Conservation (phyloP, 2,329 filamentous ascomycete genomes). For the Saccharata proteae region DNA sequence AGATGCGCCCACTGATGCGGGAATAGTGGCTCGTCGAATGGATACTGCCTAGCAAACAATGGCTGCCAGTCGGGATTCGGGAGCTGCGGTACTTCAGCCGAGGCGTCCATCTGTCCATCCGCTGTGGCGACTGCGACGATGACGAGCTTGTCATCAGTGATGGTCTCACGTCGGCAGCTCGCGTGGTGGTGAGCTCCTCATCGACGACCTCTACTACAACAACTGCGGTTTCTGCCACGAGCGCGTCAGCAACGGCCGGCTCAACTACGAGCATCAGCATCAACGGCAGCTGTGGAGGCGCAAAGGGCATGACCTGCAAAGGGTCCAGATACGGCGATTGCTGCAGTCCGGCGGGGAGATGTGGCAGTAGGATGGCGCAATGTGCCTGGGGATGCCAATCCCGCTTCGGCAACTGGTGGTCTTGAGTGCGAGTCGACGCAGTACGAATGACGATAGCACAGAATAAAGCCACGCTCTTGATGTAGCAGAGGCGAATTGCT, state of each 20-base stretch:
- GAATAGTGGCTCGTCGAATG: constrained; percentile 13
- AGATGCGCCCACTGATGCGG: background rate
- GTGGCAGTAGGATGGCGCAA: constrained; percentile 15
- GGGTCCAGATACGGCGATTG: constrained; percentile 12
- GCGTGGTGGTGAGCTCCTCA: constrained; percentile 6
- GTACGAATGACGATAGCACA: too few relatives aligned
- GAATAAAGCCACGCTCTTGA: too few relatives aligned
- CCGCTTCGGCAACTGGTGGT: constrained; percentile 19
- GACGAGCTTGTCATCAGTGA: constrained; percentile 6
- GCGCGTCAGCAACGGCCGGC: constrained; percentile 12
- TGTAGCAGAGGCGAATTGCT: too few relatives aligned
- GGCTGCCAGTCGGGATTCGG: constrained; percentile 23
- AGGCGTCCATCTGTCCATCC: constrained; percentile 3
- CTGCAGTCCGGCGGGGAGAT: constrained; percentile 16
- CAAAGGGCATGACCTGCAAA: constrained; percentile 7
- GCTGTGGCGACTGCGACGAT: background rate
- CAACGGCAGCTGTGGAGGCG: constrained; percentile 17
- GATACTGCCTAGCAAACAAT: constrained; percentile 18
- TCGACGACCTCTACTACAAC: constrained; percentile 7
- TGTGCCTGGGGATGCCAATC: constrained; percentile 23
- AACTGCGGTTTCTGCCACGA: constrained; percentile 12
- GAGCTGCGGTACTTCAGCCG: constrained; percentile 13
- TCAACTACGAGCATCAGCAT: constrained; percentile 12
- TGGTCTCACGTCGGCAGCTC: constrained; percentile 3
- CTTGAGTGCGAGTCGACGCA: too few relatives aligned